Evolutionary conservation across 805 yeast genomes (phyloP), one percentile per base, ranked within the genome.

Genomic region (Metschnikowia cerradonensis): DNA sequence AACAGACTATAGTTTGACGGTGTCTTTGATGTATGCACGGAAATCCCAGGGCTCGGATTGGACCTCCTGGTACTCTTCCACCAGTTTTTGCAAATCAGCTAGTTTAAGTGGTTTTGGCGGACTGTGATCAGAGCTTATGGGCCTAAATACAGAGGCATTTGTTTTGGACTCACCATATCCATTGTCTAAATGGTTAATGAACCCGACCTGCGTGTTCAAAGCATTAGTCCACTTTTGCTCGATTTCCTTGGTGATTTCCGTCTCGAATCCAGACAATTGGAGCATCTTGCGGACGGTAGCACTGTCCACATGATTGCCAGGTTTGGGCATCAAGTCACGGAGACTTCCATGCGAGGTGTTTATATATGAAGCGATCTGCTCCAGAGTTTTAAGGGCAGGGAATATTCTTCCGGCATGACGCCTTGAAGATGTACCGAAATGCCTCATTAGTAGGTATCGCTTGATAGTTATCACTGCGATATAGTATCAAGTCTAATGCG

Each of bases 251-350:
- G 65, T 26, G 10, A 70, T 49, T 6, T 57, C 52, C 8, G 66
- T 57, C 3, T 76, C 70, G 4, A 83, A 56, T 0, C 87, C 86
- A 0, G 86, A 76, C 19, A 82, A 60, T 37, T 70, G 68, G 32
- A 79, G 57, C 43, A 82, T 58, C 39, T 70, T 77, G 33, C 50
- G 52, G 15, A 65, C 56, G 4, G 59, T 50, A 17, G 48, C 47
- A 15, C 55, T 47, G 43, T 56, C 59, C 32, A 55, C 57, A 17
- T 65, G 55, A 19, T 53, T 48, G 13, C 53, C 46, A 8, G 53
- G 47, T 7, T 47, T 48, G 10, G 60, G 60, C 20, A 57, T 41
- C 42, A 57, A 38, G 39, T 56, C 58, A 10, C 40, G 56, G 19
- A 56, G 58, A 15, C 49, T 48, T 40, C 60, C 57, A 2, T 47